Conservation (phyloP, 2,329 filamentous ascomycete genomes). For the Ascochyta viciae-villosae region DNA sequence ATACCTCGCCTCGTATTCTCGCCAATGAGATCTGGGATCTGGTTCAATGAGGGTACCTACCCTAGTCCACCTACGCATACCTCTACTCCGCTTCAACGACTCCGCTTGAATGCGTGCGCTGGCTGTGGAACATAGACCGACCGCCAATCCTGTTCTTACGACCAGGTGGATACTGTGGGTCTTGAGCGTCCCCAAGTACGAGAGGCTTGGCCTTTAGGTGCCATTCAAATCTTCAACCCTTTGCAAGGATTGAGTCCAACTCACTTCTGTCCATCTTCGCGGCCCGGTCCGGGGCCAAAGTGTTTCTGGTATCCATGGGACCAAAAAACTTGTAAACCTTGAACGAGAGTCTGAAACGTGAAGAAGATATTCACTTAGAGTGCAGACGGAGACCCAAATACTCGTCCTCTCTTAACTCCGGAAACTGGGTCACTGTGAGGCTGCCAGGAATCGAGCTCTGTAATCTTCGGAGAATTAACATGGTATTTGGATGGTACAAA, state of each 20-base stretch:
- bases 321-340: background rate
- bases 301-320: background rate
- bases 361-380: background rate
- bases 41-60: background rate
- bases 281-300: slow-evolving; percentile 1
- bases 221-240: background rate
- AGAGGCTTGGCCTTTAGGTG: background rate
- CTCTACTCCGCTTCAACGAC: background rate
- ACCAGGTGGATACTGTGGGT: background rate
- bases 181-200: background rate
- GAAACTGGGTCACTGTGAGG: background rate
- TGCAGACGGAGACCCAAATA: background rate
- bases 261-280: background rate
- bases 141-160: background rate
- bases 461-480: background rate
- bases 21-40: background rate
- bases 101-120: background rate
- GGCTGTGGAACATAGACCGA: background rate
- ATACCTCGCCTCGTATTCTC: background rate
- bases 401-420: background rate
- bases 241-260: background rate
- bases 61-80: background rate
- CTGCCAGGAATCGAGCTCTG: background rate
- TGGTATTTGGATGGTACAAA: background rate
- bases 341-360: background rate